These are phyloP conservation scores for Calocybe gangraenosa DNA, from an alignment of 768 basidiomycete species.

Conservation along the genomic window DNA sequence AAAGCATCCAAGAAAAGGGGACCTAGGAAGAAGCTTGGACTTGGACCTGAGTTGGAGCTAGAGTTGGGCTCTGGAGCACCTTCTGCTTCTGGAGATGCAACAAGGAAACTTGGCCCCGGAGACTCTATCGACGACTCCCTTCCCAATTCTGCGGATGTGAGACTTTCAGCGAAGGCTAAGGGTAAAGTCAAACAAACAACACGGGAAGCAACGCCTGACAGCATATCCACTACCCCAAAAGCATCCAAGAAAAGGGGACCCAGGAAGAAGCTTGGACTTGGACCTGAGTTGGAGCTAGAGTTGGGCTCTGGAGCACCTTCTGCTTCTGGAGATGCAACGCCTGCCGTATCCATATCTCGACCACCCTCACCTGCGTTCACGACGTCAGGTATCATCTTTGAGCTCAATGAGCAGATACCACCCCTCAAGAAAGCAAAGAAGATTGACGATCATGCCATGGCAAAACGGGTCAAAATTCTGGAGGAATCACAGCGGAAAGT, in stretches of 20 bases:
- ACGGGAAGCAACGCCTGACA: conserved; percentile 59
- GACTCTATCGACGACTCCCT: conserved; percentile 31
- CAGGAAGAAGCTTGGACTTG: conserved; percentile 53
- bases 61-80: conserved; percentile 48
- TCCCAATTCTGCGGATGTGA: conserved; percentile 22
- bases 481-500: conserved; percentile 87
- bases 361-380: conserved; percentile 62
- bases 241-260: conserved; percentile 49
- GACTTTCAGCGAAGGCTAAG: conserved; percentile 42
- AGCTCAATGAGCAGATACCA: conserved; percentile 66
- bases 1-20: conserved; percentile 53
- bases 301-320: conserved; percentile 51
- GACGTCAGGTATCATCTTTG: conserved; percentile 61
- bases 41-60: conserved; percentile 48
- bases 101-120: conserved; percentile 44
- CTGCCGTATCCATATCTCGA: conserved; percentile 51
- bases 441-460: conserved; percentile 65
- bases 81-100: conserved; percentile 63
- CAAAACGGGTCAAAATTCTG: conserved; percentile 69
- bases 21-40: conserved; percentile 53
- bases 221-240: conserved; percentile 48
- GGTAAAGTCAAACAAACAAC: conserved; percentile 45
- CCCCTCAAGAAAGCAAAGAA: conserved; percentile 75
- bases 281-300: conserved; percentile 48
- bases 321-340: conserved; percentile 66